These are phyloP conservation scores for Solanum chiquidenum DNA, from an alignment of 257 asterid genomes.

Conservation along the genomic window DNA sequence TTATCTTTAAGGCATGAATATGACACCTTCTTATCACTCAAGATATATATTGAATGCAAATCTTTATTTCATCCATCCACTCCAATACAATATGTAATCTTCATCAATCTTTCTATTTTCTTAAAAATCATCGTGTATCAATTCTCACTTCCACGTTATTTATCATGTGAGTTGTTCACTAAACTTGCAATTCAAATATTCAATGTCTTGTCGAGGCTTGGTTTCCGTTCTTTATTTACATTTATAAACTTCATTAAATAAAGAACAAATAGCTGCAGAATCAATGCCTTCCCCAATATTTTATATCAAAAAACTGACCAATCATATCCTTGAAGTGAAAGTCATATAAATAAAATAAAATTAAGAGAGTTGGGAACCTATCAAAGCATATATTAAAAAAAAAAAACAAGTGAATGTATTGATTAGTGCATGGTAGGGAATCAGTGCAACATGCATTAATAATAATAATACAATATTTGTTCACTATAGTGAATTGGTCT, in stretches of 20 bases:
- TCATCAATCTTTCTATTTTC: too few relatives aligned
- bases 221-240: neutral
- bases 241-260: neutral
- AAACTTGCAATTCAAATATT: neutral
- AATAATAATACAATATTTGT: neutral
- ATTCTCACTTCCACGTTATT: too few relatives aligned
- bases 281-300: neutral
- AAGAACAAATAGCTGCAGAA: neutral
- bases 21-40: too few relatives aligned
- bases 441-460: neutral
- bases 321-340: neutral
- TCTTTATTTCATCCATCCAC: too few relatives aligned
- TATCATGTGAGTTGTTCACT: too few relatives aligned
- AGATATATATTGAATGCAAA: too few relatives aligned
- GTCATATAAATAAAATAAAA: neutral
- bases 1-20: too few relatives aligned
- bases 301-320: neutral
- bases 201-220: neutral
- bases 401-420: neutral
- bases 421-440: neutral
- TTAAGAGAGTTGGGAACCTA: neutral
- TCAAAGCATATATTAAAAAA: neutral
- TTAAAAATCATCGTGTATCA: neutral
- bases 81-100: too few relatives aligned
- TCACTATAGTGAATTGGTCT: neutral